Base-by-base conservation (phyloP, 768 basidiomycete species). In the Dioszegia aurantiaca region DNA sequence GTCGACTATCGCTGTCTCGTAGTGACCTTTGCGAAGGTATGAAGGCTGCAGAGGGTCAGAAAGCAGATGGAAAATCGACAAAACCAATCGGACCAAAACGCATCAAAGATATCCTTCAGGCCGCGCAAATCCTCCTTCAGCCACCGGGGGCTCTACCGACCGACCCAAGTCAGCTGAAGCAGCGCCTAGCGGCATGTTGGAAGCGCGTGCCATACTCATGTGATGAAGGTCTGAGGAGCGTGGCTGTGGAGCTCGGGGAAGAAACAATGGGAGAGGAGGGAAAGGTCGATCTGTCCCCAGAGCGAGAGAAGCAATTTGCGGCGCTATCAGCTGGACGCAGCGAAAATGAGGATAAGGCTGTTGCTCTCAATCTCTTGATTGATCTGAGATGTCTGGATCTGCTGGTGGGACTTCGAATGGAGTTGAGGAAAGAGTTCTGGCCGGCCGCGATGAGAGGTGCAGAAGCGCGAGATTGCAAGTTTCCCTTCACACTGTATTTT, bases 391-490 rank as follows among this genome's bases (percentile, higher is more conserved):
- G 63, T 55, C 60, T 68, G 28, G 59, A 49, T 21, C 9, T 65
- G 43, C 43, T 61, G n/a, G 27, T 52, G 30, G 58, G 45, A 19
- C 48, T 68, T 8, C 67, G 65, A 27, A 9, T 3, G 1, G 47
- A 55, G 36, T 43, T 68, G 48, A 59, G 58, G 42, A 58, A 37
- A 44, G 67, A 68, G 43, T 68, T 61, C 49, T 68, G 66, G 66
- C 63, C 66, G 9, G 51, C 51, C 16, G 60, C 59, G 11, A 23
- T 19, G 11, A 55, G 54, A 39, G 58, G 36, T 2, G 58, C 40
- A 14, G 55, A 49, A 10, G 23, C 31, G 11, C 30, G 55, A 30
- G 62, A 67, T 39, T 68, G 66, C 62, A 45, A 40, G 66, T 51
- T 4, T 4, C 23, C 26, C 11, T 1, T 4, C n/a, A 19, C 24